Evolutionary conservation across 2,329 filamentous ascomycete species (phyloP).

Genomic region (Aplosporella prunicola): DNA sequence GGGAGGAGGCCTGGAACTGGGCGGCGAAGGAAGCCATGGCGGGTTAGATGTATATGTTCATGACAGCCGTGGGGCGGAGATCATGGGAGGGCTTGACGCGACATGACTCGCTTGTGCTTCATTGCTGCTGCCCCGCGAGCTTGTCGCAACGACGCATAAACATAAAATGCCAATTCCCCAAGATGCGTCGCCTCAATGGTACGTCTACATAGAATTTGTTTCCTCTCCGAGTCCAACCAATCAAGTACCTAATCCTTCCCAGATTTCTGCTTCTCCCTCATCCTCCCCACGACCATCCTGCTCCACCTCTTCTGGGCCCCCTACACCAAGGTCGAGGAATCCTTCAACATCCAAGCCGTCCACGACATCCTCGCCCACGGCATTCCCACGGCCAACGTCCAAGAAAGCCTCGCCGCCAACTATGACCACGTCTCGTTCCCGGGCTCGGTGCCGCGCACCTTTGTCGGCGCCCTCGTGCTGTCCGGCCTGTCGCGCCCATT

Average conservation of each 20-base stretch:
- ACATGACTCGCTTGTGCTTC: too few relatives aligned
- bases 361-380: constrained; percentile 85
- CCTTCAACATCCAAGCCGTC: constrained; percentile 89
- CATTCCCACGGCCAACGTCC: constrained; percentile 50
- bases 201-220: too few relatives aligned
- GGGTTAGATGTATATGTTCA: too few relatives aligned
- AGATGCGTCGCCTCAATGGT: too few relatives aligned
- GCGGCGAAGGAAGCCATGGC: constrained; percentile 8
- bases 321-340: constrained; percentile 97
- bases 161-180: too few relatives aligned
- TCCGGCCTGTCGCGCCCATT: constrained; percentile 63
- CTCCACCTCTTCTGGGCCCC: constrained; percentile 66
- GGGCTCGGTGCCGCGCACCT: constrained; percentile 84
- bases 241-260: too few relatives aligned
- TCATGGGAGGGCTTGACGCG: too few relatives aligned
- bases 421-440: constrained; percentile 92
- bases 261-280: constrained; percentile 10
- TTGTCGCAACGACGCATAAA: too few relatives aligned
- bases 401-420: constrained; percentile 45
- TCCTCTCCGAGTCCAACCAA: too few relatives aligned
- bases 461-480: constrained; percentile 70
- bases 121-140: too few relatives aligned
- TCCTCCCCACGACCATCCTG: constrained; percentile 42
- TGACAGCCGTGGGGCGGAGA: too few relatives aligned
- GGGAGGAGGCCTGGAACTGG: constrained; percentile 20